Evolutionary conservation across 441 rosid species (phyloP).

Genomic region (Arabidopsis lyrata): DNA sequence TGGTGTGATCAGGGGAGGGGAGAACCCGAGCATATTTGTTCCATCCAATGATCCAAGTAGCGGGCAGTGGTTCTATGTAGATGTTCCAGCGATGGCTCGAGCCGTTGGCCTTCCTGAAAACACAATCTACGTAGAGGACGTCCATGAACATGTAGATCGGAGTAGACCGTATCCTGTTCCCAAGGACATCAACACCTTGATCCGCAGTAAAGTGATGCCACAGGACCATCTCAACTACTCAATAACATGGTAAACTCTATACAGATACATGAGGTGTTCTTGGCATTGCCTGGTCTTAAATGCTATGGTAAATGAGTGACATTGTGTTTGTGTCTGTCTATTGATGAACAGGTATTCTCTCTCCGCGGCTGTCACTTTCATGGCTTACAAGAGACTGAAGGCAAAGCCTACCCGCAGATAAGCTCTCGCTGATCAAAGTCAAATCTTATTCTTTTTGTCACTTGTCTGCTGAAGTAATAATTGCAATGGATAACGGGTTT

Average conservation of each 20-base stretch:
- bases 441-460: conserved; percentile 33
- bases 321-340: conserved; percentile 31
- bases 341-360: conserved; percentile 78
- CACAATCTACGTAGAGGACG: conserved; percentile 78
- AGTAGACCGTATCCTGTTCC: conserved; percentile 90
- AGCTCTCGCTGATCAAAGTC: conserved; percentile 20
- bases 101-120: conserved; percentile 72
- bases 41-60: conserved; percentile 87
- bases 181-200: conserved; percentile 79
- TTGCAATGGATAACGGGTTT: conserved; percentile 9
- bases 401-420: conserved; percentile 51
- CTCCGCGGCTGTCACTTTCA: conserved; percentile 92
- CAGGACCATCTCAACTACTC: conserved; percentile 92
- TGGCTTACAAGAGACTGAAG: conserved; percentile 87
- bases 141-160: conserved; percentile 67
- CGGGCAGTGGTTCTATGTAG: conserved; percentile 89
- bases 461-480: conserved; percentile 26
- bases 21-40: conserved; percentile 92
- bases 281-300: neutral
- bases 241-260: conserved; percentile 69
- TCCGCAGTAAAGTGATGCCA: conserved; percentile 95
- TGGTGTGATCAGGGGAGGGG: conserved; percentile 90
- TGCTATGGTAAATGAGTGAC: conserved; percentile 23
- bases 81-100: conserved; percentile 75
- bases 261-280: conserved; percentile 11